phyloP scores from a whole-genome alignment of 2,329 filamentous ascomycete species.

The Fusarium humuli region DNA sequence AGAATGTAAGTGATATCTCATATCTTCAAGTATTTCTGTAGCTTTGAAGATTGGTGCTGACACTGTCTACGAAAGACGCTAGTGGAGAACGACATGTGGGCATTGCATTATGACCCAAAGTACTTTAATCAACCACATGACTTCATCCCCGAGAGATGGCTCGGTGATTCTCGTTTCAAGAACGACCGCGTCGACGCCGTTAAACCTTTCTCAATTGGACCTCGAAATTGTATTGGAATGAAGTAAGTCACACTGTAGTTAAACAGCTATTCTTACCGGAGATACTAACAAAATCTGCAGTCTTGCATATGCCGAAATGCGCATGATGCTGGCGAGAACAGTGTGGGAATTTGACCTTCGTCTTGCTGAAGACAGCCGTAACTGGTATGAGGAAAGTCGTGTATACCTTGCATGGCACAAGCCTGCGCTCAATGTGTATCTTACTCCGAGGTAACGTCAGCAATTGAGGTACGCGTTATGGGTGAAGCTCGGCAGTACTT shows the following conservation, averaged over 20 bases:
- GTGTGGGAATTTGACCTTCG: slow-evolving; percentile 14
- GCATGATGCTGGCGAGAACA: slow-evolving; percentile 5
- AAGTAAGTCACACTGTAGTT: background rate
- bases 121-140: background rate
- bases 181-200: background rate
- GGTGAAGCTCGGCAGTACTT: background rate
- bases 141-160: background rate
- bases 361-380: background rate
- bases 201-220: background rate
- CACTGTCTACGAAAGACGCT: background rate
- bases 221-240: slow-evolving; percentile 1
- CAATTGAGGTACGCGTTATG: no score
- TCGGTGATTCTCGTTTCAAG: background rate
- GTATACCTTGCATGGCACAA: slow-evolving; percentile 8
- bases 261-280: no score
- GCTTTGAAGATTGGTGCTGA: background rate
- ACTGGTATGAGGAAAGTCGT: background rate
- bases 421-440: background rate
- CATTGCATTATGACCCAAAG: background rate
- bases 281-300: background rate
- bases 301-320: slow-evolving; percentile 19
- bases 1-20: background rate
- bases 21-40: no score
- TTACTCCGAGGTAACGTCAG: background rate
- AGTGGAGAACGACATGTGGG: background rate